Conservation (phyloP, 2,329 filamentous ascomycete species). For the Xylaria sp. region DNA sequence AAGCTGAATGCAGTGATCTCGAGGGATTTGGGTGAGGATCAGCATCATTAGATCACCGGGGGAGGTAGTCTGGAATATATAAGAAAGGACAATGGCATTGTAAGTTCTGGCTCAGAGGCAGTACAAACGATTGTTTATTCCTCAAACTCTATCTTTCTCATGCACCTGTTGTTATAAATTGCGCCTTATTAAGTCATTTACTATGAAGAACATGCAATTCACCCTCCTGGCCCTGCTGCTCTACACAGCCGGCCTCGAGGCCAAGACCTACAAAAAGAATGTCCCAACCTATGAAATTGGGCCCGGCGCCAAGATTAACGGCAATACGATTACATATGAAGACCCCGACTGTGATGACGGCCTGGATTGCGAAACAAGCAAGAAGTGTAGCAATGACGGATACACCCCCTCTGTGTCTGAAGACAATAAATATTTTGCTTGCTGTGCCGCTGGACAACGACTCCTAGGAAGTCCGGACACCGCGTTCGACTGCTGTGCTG, state of each 20-base stretch:
- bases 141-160: neutral
- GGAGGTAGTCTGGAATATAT: slow-evolving; percentile 14
- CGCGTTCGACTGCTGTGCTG: slow-evolving; percentile 33
- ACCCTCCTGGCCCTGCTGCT: slow-evolving; percentile 19
- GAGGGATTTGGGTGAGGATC: neutral
- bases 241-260: slow-evolving; percentile 12
- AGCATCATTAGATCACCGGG: neutral
- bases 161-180: neutral
- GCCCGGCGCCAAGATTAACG: slow-evolving; percentile 18
- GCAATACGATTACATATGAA: slow-evolving; percentile 25
- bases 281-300: slow-evolving; percentile 28
- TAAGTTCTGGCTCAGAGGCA: neutral
- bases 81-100: neutral
- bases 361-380: slow-evolving; percentile 19
- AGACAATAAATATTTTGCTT: slow-evolving; percentile 34
- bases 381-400: slow-evolving; percentile 23
- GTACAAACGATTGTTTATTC: neutral
- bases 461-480: slow-evolving; percentile 31
- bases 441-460: slow-evolving; percentile 26
- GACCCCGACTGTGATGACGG: slow-evolving; percentile 25
- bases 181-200: slow-evolving; percentile 1
- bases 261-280: slow-evolving; percentile 27
- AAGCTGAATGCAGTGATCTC: slow-evolving; percentile 4
- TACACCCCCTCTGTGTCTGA: slow-evolving; percentile 18
- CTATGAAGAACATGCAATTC: slow-evolving; percentile 29